phyloP scores from a whole-genome alignment of 306 rosid genomes.

The Trifolium subterraneum region DNA sequence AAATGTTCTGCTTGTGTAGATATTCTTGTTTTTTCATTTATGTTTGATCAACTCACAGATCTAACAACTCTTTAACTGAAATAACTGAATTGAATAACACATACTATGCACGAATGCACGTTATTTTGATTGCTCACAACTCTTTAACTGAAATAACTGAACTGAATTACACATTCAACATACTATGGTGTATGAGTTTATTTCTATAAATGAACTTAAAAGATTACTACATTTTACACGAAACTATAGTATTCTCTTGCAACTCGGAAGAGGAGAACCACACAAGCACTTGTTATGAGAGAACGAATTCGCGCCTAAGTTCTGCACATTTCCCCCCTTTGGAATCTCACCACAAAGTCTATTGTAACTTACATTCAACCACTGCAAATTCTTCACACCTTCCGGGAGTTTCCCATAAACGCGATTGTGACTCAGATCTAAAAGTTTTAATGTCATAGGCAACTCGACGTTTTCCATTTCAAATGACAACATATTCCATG shows the following conservation, averaged over 20 bases:
- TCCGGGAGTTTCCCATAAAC: conserved; percentile 47
- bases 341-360: conserved; percentile 63
- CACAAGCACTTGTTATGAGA: conserved; percentile 62
- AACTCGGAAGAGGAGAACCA: conserved; percentile 56
- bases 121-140: too few species aligned
- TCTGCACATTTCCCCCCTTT: conserved; percentile 49
- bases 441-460: conserved; percentile 22
- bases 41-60: too few species aligned
- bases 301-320: background rate
- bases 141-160: background rate
- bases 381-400: conserved; percentile 39
- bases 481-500: conserved; percentile 53
- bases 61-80: too few species aligned
- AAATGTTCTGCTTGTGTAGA: too few species aligned
- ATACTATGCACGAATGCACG: background rate
- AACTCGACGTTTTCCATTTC: conserved; percentile 45
- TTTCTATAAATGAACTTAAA: too few species aligned
- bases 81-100: background rate
- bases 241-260: conserved; percentile 35
- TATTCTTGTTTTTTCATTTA: too few species aligned
- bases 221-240: background rate
- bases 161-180: background rate
- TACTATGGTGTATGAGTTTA: too few species aligned
- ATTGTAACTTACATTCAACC: conserved; percentile 61
- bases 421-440: conserved; percentile 56